Evolutionary conservation across 2,329 filamentous ascomycete species (phyloP), one percentile per base, ranked within the genome.

Genomic region (Raffaelea ambrosiae): DNA sequence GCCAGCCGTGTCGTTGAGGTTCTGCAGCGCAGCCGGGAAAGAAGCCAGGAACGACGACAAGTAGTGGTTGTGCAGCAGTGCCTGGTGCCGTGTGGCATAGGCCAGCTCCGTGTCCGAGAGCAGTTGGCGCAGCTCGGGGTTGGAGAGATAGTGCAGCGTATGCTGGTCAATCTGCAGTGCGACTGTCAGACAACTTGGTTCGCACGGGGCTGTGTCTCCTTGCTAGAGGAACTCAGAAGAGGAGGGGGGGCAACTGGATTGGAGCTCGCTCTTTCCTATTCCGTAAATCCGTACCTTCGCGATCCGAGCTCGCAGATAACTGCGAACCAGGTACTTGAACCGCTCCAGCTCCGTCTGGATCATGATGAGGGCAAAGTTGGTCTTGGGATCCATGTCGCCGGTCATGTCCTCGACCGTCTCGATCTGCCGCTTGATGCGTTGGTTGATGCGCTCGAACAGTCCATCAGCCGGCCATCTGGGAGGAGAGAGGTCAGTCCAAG

Each of bases 331-430:
- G 61, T 89, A 98, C 68, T 95, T 95, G 67, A 87, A 94, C 41
- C 93, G 77, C 64, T 96, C 90, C 47, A 98, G 78, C 68, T 98
- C 93, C 7, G 94, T 97, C 71, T 98, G 93, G 47, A 96, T 83
- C 53, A 98, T 85, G 43, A 96, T 95, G 60, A 97, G 82, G 52
- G 82, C 81, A 64, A 98, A 95, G 63, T 95, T 97, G 54, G 87
- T 84, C 65, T 86, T 89, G 42, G 90, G 86, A 59, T 95, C 89
- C 80, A 90, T 85, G 60, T 86, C 83, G 53, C 85, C 86, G 13
- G 86, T 91, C 74, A 90, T 78, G 49, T 66, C 64, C 54, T 66
- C 64, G 44, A 66, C 62, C 44, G 57, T 63, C 51, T 66, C 64
- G 52, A 66, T 66, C 52, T 66, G 63, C 26, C 53, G 54, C 53